Evolutionary conservation across 1,139 yeast genomes (phyloP).

Genomic region (Blastobotrys serpentis): DNA sequence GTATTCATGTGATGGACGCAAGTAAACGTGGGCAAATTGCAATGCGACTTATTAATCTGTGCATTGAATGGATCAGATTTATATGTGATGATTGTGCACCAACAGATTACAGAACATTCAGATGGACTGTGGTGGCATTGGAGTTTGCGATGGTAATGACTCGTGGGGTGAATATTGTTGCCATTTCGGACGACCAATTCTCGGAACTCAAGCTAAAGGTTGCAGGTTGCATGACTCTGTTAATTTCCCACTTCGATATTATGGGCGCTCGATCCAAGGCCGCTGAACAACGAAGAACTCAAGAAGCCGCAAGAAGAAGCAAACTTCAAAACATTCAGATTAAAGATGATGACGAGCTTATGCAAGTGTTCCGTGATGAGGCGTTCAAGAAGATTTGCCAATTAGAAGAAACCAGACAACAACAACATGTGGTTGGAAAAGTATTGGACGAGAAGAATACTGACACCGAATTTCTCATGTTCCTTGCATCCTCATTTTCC

Average conservation of each 20-base stretch:
- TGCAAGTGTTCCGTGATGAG: conserved; percentile 56
- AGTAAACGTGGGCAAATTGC: conserved; percentile 67
- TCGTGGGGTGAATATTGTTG: conserved; percentile 81
- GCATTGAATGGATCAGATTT: conserved; percentile 89
- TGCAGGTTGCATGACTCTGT: conserved; percentile 90
- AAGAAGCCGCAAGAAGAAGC: conserved; percentile 53
- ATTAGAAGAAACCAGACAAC: conserved; percentile 57
- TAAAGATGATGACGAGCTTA: conserved; percentile 59
- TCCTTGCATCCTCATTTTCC: conserved; percentile 85
- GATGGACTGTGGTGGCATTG: conserved; percentile 94
- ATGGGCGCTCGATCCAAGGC: conserved; percentile 97
- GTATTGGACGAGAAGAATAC: conserved; percentile 85
- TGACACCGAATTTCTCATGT: conserved; percentile 82
- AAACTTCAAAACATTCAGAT: conserved; percentile 34
- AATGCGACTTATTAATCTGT: conserved; percentile 67
- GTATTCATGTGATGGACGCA: conserved; percentile 63
- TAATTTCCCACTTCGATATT: conserved; percentile 93
- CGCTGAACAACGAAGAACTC: conserved; percentile 57
- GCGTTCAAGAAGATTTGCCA: conserved; percentile 58
- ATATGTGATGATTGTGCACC: conserved; percentile 94
- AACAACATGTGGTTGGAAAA: conserved; percentile 69
- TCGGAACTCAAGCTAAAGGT: conserved; percentile 72
- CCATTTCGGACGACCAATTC: conserved; percentile 76
- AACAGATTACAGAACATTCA: conserved; percentile 82
- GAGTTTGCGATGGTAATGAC: conserved; percentile 97